Evolutionary conservation across 192 early-diverging fungal species (phyloP).

Genomic region (Coemansia guatemalensis): DNA sequence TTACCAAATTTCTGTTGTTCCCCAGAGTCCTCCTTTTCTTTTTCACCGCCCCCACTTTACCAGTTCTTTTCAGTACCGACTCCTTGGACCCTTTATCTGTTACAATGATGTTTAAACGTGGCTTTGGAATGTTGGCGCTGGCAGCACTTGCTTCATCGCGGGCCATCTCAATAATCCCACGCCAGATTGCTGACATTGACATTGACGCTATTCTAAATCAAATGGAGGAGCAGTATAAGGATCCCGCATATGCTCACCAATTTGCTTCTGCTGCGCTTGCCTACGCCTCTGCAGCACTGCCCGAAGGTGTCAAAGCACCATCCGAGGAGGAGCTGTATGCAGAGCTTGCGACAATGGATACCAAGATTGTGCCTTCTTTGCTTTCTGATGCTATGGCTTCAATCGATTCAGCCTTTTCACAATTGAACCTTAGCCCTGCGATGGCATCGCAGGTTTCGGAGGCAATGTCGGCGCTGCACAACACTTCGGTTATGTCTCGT

Average conservation of each 20-base stretch:
- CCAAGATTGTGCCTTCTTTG: neutral
- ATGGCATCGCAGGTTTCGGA: neutral
- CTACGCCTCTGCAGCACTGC: neutral
- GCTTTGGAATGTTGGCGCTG: neutral
- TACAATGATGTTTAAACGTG: neutral
- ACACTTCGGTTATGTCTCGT: constrained; percentile 13
- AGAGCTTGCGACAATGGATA: neutral
- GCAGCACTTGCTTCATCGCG: neutral
- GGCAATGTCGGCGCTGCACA: constrained; percentile 7
- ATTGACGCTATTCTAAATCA: constrained; percentile 1
- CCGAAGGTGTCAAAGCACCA: neutral
- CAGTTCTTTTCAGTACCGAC: too few species aligned
- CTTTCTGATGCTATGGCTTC: neutral
- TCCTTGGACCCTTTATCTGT: too few species aligned
- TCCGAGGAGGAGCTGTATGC: constrained; percentile 7
- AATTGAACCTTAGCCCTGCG: neutral
- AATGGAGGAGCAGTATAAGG: neutral
- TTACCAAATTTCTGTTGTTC: too few species aligned
- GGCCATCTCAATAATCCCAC: neutral
- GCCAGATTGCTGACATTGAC: neutral
- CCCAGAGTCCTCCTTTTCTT: too few species aligned
- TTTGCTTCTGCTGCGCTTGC: neutral
- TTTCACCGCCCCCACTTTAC: too few species aligned
- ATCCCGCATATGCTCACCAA: neutral
- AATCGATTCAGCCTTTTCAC: neutral